Conservation (phyloP, 1,139 yeast species). For the Kurtzmaniella quercitrusa region DNA sequence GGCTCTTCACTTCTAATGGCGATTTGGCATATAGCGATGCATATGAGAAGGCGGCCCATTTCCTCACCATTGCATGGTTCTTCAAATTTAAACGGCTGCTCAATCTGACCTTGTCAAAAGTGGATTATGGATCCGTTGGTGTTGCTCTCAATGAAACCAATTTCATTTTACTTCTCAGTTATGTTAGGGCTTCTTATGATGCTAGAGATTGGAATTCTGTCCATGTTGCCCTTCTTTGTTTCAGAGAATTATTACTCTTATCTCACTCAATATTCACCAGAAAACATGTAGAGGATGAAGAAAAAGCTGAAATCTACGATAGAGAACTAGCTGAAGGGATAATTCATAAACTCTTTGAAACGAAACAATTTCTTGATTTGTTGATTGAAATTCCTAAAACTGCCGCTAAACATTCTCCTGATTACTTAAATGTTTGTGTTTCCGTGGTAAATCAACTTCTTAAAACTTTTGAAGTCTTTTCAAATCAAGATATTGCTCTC, state of each 20-base stretch:
- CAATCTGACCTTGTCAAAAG: conserved; percentile 17
- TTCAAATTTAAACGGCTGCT: conserved; percentile 33
- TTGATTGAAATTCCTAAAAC: conserved; percentile 59
- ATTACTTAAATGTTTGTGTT: conserved; percentile 57
- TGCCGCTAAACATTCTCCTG: conserved; percentile 63
- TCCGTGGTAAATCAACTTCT: conserved; percentile 65
- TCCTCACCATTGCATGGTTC: conserved; percentile 72
- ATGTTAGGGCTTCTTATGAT: conserved; percentile 51
- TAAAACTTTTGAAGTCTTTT: conserved; percentile 63
- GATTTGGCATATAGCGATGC: conserved; percentile 35
- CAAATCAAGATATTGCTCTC: conserved; percentile 57
- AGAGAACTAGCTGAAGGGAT: conserved; percentile 47
- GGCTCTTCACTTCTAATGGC: conserved; percentile 25
- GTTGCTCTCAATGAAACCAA: conserved; percentile 63
- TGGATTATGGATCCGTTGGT: conserved; percentile 62
- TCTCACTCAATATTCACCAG: conserved; percentile 47
- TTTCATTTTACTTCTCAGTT: conserved; percentile 55
- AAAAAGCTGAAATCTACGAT: conserved; percentile 48
- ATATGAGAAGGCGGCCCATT: conserved; percentile 44
- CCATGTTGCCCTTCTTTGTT: conserved; percentile 69
- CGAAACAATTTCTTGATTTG: conserved; percentile 57
- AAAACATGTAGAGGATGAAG: conserved; percentile 25
- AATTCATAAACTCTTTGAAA: conserved; percentile 52
- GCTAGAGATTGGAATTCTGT: conserved; percentile 52
- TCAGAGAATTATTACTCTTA: conserved; percentile 59